Base-by-base conservation (phyloP, 805 yeast genomes). In the Kurtzmaniella fragi region DNA sequence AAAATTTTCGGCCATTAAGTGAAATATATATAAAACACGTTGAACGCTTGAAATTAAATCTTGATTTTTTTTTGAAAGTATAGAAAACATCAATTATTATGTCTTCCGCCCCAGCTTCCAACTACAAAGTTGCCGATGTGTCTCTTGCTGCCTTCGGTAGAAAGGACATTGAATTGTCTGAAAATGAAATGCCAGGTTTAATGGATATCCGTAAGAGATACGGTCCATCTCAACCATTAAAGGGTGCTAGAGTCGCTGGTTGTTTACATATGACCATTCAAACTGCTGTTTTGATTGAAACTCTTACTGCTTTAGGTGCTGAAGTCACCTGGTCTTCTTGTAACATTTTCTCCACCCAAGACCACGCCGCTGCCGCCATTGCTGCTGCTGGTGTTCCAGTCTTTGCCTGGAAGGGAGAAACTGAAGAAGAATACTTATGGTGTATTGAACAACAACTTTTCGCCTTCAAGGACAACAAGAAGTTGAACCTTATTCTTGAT, bases 361-460 rank as follows among this genome's bases (percentile, higher is more conserved):
- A 91, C 75, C 98, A 91, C 70, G 98, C 98, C 56, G 98, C 99
- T 59, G 97, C 99, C 62, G 98, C 98, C 59, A 93, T 91, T 69
- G 99, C 99, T 57, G 99, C 98, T 55, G 71, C 96, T 54, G 99
- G 99, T 75, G 95, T 91, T 45, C 98, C 99, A 64, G 99, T 91
- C 53, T 91, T 88, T 57, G 99, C 99, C 61, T 91, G 99, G 99
- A 91, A 91, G 81, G 98, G 99, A 69, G 98, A 91, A 82, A 88
- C 98, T 70, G 99, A 91, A 73, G 98, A 91, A 78, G 99, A 91
- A 78, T 93, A 91, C 82, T 65, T 80, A 64, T 91, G 99, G 99
- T 91, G 99, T 81, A 87, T 91, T 59, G 97, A 93, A 78, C 98
- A 91, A 78, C 98, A 93, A 79, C 83, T 91, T 70, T 89, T 85